A percentile compares a stretch with the other conserved stretches of the same genome.
Evolutionary conservation across 129 eudicot genomes (phyloP).

Genomic region (Lonicera japonica): DNA sequence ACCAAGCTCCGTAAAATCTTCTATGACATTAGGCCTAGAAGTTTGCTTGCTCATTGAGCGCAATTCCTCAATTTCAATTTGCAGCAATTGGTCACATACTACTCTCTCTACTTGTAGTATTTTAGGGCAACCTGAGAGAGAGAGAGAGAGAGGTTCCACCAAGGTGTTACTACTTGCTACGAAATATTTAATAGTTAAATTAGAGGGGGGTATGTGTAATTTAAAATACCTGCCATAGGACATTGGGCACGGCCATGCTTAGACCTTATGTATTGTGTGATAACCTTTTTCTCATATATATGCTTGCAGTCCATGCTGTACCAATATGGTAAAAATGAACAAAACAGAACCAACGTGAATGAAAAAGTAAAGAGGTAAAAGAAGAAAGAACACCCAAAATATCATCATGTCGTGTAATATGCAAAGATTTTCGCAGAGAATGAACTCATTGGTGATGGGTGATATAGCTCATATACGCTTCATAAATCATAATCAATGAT

Average conservation of each 20-base stretch:
- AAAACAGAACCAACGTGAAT: neutral
- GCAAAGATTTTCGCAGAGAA: too few relatives aligned
- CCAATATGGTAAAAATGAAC: neutral
- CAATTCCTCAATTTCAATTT: conserved; percentile 63
- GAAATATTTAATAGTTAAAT: conserved; percentile 1
- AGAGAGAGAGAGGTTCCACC: neutral
- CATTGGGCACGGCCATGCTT: conserved; percentile 37
- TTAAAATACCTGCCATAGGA: conserved; percentile 67
- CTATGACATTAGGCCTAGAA: conserved; percentile 32
- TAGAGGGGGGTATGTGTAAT: neutral
- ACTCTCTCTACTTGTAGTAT: conserved; percentile 38
- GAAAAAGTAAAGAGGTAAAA: neutral
- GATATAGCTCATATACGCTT: too few relatives aligned
- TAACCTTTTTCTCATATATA: conserved; percentile 58
- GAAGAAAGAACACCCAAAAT: neutral
- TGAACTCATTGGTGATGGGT: too few relatives aligned
- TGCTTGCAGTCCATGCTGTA: conserved; percentile 91
- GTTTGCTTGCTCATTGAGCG: conserved; percentile 40
- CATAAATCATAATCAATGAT: too few relatives aligned
- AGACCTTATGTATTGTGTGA: conserved; percentile 53
- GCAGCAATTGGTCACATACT: conserved; percentile 58
- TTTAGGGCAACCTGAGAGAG: conserved; percentile 68
- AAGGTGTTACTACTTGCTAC: neutral
- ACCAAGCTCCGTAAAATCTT: conserved; percentile 67
- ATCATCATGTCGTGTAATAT: too few relatives aligned